Conservation (phyloP, 306 rosid species). For the Gynostemma pentaphyllum region DNA sequence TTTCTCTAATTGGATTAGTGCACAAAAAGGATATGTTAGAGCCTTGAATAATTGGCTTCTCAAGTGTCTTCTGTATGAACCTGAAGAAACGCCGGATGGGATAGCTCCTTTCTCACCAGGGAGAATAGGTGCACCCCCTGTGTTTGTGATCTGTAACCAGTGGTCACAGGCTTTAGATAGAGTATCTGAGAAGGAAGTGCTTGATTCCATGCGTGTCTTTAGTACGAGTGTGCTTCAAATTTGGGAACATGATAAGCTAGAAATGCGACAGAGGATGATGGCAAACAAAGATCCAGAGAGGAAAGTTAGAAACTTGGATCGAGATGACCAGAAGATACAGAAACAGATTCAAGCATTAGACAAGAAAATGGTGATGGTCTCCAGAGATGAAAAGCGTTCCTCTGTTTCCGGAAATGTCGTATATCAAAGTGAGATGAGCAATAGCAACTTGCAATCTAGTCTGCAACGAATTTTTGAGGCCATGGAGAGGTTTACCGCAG, state of each 20-base stretch:
- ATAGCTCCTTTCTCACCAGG: conserved; percentile 86
- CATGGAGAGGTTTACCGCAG: conserved; percentile 78
- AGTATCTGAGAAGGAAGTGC: conserved; percentile 82
- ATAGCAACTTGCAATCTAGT: conserved; percentile 58
- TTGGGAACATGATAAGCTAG: conserved; percentile 80
- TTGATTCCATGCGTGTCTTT: conserved; percentile 68
- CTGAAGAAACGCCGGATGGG: conserved; percentile 90
- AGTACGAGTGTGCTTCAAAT: conserved; percentile 60
- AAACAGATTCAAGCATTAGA: conserved; percentile 84
- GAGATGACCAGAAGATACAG: conserved; percentile 79
- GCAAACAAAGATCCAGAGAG: conserved; percentile 74
- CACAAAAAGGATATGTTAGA: conserved; percentile 76
- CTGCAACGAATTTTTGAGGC: conserved; percentile 87
- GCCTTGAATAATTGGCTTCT: conserved; percentile 87
- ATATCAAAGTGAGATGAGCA: conserved; percentile 69
- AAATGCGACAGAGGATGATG: conserved; percentile 52
- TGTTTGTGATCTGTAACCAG: conserved; percentile 88
- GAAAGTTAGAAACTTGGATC: conserved; percentile 57
- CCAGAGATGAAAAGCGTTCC: conserved; percentile 41
- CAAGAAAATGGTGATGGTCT: conserved; percentile 41
- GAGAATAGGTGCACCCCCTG: conserved; percentile 80
- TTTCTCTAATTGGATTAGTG: conserved; percentile 78
- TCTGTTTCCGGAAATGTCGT: conserved; percentile 48
- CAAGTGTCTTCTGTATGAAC: conserved; percentile 69
- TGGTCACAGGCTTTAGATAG: conserved; percentile 93